Evolutionary conservation across 1,284 basidiomycete genomes (phyloP), one percentile per base, ranked within the genome.

Genomic region (Quambalaria eucalypti): DNA sequence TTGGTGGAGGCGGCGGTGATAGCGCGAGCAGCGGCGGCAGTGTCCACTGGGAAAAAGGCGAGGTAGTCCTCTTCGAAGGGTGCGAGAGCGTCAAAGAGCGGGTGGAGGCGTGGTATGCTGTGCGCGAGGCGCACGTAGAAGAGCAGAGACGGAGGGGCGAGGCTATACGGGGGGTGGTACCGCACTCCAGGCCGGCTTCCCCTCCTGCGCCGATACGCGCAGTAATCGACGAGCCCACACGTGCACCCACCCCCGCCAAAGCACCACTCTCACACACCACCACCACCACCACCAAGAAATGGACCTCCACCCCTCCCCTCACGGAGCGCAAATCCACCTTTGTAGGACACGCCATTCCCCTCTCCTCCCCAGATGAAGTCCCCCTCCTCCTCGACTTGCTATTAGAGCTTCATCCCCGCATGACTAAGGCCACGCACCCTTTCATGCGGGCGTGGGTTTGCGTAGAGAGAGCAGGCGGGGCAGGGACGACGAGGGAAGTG

Each of bases 401-500:
- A 10, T 51, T 73, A 1, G 55, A 51, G 1, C 52, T 59, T 1
- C 69, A 74, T 47, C 64, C 64, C 29, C 51, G 65, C 1, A 59
- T 74, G 4, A 68, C 66, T 1, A 54, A 68, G 3, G 76, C 76
- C 1, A 66, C 71, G 8, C 76, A 73, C 49, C 74, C 74, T 0
- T 57, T 60, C 33, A 76, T 76, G 52, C 60, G 73, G 36, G 76
- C 76, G 0, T 77, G 74, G 68, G 67, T 71, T 8, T 76, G 71
- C 50, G 55, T 21, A 2, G 42, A 46, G 42, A 3, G 4, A 12
- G 36, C 16, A 39, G 36, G 21, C 16, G 36, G 16, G 16, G 10
- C 36, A 39, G 36, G 36, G 4, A 39, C 16, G 36, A 12, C 49
- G n/a, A 59, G 59, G 7, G 14, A 51, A 19, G 56, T 72, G 2